Evolutionary conservation across 352 stramenopile genomes (phyloP).

Genomic region (Globisporangium viniferum): DNA sequence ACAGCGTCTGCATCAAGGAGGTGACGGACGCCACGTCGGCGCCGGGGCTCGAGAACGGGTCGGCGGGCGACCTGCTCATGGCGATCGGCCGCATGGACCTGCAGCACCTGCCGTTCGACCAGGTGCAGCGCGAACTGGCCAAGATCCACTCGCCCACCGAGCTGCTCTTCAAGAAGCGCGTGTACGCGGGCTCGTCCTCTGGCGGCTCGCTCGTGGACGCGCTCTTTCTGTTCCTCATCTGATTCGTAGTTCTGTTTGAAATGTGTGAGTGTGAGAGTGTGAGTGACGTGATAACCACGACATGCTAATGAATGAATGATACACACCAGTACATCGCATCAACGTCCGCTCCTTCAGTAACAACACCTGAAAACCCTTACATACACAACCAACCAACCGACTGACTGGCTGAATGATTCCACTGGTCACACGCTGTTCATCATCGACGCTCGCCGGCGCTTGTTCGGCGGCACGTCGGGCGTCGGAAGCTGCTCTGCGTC

Average conservation of each 20-base stretch:
- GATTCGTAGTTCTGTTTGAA: background rate
- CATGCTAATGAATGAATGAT: background rate
- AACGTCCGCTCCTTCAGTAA: background rate
- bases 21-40: conserved; percentile 48
- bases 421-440: background rate
- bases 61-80: conserved; percentile 61
- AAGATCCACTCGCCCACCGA: conserved; percentile 41
- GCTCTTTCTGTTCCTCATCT: conserved; percentile 61
- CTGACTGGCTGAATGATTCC: background rate
- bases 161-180: conserved; percentile 68
- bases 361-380: background rate
- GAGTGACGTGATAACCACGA: background rate
- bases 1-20: conserved; percentile 55
- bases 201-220: conserved; percentile 50
- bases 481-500: background rate
- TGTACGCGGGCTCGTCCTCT: conserved; percentile 26
- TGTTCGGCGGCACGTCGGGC: background rate
- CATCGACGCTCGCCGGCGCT: conserved; percentile 5
- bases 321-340: background rate
- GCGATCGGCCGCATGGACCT: conserved; percentile 63
- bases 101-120: conserved; percentile 58
- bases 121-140: conserved; percentile 46
- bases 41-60: conserved; percentile 49
- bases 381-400: background rate
- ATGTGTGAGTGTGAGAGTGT: background rate